These are phyloP conservation scores for Ensete ventricosum DNA, from an alignment of 176 grass and related monocot species.

Conservation along the genomic window DNA sequence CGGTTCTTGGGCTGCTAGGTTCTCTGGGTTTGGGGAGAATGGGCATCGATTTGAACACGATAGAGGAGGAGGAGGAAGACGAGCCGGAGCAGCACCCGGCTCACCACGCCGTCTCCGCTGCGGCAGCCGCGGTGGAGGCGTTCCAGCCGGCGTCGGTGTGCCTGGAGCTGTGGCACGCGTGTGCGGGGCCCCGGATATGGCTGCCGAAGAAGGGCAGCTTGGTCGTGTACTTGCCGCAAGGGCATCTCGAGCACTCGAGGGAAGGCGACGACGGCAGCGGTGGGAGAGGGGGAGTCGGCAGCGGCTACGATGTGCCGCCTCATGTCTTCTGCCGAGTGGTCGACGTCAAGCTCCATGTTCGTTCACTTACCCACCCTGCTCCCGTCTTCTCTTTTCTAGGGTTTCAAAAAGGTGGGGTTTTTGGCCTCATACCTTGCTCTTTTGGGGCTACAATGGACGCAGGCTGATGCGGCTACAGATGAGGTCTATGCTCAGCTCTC, in stretches of 20 bases:
- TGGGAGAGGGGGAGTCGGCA: background rate
- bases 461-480: conserved; percentile 87
- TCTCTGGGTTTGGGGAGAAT: conserved; percentile 23
- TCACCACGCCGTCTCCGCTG: background rate
- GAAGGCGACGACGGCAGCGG: conserved; percentile 9
- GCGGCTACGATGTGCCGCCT: conserved; percentile 38
- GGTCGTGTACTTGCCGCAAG: conserved; percentile 94
- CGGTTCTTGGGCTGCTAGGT: background rate
- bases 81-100: conserved; percentile 12
- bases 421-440: conserved; percentile 9
- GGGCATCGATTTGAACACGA: conserved; percentile 88
- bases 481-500: conserved; percentile 86
- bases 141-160: conserved; percentile 25
- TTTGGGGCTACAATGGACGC: conserved; percentile 25
- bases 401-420: background rate
- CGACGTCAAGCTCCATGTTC: conserved; percentile 81
- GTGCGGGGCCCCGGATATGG: conserved; percentile 58
- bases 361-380: conserved; percentile 4
- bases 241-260: conserved; percentile 60
- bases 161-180: conserved; percentile 79
- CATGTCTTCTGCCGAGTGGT: conserved; percentile 85
- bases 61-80: conserved; percentile 48
- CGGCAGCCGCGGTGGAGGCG: background rate
- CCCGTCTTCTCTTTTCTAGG: background rate
- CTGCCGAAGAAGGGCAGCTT: conserved; percentile 60